Evolutionary conservation across 768 basidiomycete species (phyloP).

Genomic region (Ramaria sp.): DNA sequence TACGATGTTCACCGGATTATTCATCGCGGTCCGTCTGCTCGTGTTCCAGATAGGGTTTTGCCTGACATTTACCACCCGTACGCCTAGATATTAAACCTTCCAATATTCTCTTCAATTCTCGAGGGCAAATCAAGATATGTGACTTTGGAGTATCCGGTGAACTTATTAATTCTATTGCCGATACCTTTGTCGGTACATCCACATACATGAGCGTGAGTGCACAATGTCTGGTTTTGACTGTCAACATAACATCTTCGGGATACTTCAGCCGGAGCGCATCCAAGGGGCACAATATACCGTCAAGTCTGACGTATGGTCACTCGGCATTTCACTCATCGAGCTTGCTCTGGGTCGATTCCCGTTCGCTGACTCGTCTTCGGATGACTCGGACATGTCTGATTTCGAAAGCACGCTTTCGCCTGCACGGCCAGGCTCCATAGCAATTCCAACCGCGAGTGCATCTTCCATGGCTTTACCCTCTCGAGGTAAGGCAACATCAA

Average conservation of each 20-base stretch:
- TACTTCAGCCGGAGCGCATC: constrained; percentile 87
- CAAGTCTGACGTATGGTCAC: constrained; percentile 98
- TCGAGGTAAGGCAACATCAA: constrained; percentile 25
- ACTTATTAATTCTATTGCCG: constrained; percentile 96
- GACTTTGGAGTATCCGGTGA: constrained; percentile 99
- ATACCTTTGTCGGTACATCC: constrained; percentile 97
- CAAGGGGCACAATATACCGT: constrained; percentile 98
- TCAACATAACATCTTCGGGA: background rate
- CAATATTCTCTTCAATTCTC: constrained; percentile 91
- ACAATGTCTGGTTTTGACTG: background rate
- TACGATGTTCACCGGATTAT: constrained; percentile 98
- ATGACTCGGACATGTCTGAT: constrained; percentile 60
- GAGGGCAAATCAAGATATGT: constrained; percentile 96
- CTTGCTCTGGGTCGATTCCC: constrained; percentile 96
- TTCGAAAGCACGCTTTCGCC: constrained; percentile 65
- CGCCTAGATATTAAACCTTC: constrained; percentile 92
- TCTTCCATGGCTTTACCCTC: background rate
- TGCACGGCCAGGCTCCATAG: constrained; percentile 44
- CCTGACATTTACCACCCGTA: background rate
- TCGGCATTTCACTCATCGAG: constrained; percentile 95
- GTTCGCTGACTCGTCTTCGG: constrained; percentile 72
- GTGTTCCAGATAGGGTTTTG: background rate
- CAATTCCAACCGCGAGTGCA: constrained; percentile 3
- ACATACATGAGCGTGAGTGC: constrained; percentile 96
- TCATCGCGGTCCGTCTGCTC: constrained; percentile 75